phyloP scores from a whole-genome alignment of 345 rosid genomes.

The Lepidium africanum region DNA sequence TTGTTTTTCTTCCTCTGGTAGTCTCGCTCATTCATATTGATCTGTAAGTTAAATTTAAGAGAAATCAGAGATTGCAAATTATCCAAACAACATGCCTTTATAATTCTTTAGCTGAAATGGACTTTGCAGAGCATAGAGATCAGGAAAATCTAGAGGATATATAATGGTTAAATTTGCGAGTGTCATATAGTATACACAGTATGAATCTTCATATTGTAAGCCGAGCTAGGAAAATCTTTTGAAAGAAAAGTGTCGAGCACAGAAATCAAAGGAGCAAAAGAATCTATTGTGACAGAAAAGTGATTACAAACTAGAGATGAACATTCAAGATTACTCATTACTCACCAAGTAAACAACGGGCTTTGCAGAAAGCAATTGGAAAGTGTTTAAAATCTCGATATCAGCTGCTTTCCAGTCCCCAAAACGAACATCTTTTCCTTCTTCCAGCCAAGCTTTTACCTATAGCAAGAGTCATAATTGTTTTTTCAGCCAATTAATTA shows the following conservation, averaged over 20 bases:
- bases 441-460: slow-evolving; percentile 83
- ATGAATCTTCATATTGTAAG: neutral
- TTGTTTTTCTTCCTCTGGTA: slow-evolving; percentile 97
- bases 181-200: neutral
- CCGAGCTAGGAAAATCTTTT: neutral
- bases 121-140: neutral
- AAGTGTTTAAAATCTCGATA: slow-evolving; percentile 82
- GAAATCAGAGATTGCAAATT: neutral
- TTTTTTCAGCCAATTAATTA: neutral
- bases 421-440: slow-evolving; percentile 78
- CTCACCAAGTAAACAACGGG: slow-evolving; percentile 94
- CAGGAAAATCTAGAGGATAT: neutral
- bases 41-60: slow-evolving; percentile 38
- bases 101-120: neutral
- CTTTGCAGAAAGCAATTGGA: slow-evolving; percentile 94
- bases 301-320: neutral
- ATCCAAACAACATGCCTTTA: neutral
- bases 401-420: slow-evolving; percentile 99
- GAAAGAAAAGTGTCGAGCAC: neutral
- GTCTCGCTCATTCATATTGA: slow-evolving; percentile 92
- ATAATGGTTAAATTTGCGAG: neutral
- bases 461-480: slow-evolving; percentile 22
- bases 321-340: neutral
- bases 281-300: neutral
- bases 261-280: slow-evolving; percentile 4